Evolutionary conservation across 2,329 filamentous ascomycete genomes (phyloP).

Genomic region (Dendryphion nanum): DNA sequence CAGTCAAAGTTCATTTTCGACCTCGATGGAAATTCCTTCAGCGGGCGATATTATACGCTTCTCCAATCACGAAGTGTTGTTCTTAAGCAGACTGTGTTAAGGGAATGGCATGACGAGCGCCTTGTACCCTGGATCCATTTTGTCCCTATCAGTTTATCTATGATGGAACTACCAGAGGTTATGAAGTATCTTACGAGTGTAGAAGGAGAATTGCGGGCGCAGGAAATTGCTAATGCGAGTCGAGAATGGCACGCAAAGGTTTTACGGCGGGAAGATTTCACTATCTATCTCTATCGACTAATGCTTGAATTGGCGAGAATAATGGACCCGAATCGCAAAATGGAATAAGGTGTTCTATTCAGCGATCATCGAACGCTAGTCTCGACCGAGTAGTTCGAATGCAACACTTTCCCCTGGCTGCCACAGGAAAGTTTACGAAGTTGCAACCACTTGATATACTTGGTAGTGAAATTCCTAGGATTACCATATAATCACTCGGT

Average conservation of each 20-base stretch:
- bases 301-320: constrained; percentile 65
- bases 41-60: constrained; percentile 63
- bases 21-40: constrained; percentile 67
- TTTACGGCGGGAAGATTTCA: constrained; percentile 59
- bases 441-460: too few relatives aligned
- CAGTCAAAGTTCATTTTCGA: constrained; percentile 40
- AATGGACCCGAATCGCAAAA: constrained; percentile 32
- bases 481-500: too few relatives aligned
- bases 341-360: too few relatives aligned
- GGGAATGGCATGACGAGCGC: constrained; percentile 76
- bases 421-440: too few relatives aligned
- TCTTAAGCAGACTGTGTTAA: constrained; percentile 70
- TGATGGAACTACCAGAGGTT: constrained; percentile 71
- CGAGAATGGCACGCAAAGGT: constrained; percentile 36
- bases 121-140: constrained; percentile 77
- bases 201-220: too few relatives aligned
- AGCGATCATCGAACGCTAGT: too few relatives aligned
- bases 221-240: constrained; percentile 31
- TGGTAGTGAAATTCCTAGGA: too few relatives aligned
- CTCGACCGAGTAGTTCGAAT: too few relatives aligned
- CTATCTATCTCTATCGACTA: constrained; percentile 76
- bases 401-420: too few relatives aligned
- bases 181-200: too few relatives aligned
- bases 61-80: constrained; percentile 67
- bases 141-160: constrained; percentile 71